Evolutionary conservation across 2,329 filamentous ascomycete species (phyloP).

Genomic region (Penicillium psychrosexuale): DNA sequence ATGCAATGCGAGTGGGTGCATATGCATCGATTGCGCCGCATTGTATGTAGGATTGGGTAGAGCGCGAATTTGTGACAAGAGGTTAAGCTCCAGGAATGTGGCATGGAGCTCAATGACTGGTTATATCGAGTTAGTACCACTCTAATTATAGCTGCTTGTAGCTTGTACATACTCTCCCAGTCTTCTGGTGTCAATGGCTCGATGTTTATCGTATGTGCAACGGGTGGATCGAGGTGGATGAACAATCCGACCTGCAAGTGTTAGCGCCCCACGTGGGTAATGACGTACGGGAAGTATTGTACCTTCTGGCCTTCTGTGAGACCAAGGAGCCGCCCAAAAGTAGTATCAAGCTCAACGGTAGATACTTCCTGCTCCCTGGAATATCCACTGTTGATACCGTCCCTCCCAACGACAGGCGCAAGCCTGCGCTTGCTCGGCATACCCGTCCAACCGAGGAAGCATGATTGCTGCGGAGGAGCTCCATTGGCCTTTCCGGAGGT

Average conservation of each 20-base stretch:
- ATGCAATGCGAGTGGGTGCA: constrained; percentile 85
- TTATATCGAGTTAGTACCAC: constrained; percentile 8
- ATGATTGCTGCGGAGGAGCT: constrained; percentile 59
- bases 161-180: constrained; percentile 70
- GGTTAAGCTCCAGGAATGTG: constrained; percentile 89
- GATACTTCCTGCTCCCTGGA: constrained; percentile 71
- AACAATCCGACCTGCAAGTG: constrained; percentile 53
- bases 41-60: constrained; percentile 77
- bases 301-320: constrained; percentile 80
- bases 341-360: constrained; percentile 81
- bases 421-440: constrained; percentile 89
- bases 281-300: constrained; percentile 15
- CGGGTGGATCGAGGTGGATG: constrained; percentile 83
- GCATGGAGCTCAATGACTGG: constrained; percentile 90
- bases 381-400: constrained; percentile 64
- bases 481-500: constrained; percentile 52
- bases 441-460: constrained; percentile 94
- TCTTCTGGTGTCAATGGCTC: constrained; percentile 93
- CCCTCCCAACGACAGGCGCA: constrained; percentile 68
- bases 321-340: constrained; percentile 72
- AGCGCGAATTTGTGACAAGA: constrained; percentile 87
- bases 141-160: neutral
- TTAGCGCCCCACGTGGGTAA: constrained; percentile 37
- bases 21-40: constrained; percentile 51
- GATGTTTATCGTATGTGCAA: constrained; percentile 93